A percentile compares a stretch with the other conserved stretches of the same genome.
These are phyloP conservation scores for Dactylis glomerata DNA, from an alignment of 176 grass and related monocot genomes.

Conservation along the genomic window DNA sequence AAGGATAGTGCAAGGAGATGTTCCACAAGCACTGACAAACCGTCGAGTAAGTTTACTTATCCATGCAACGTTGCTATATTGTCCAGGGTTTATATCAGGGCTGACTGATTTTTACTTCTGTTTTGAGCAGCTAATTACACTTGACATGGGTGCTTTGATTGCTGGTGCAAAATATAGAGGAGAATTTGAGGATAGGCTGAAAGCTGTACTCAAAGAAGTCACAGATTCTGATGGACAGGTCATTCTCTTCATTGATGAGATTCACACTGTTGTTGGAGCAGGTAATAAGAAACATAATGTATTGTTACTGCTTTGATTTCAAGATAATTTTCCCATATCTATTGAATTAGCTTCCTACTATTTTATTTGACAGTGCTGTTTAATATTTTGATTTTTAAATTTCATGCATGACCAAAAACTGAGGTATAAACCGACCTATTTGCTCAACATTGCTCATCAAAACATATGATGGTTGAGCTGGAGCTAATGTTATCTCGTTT, in stretches of 20 bases:
- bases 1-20: constrained; percentile 97
- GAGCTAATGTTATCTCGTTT: background rate
- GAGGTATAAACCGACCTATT: background rate
- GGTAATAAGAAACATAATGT: constrained; percentile 44
- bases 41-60: constrained; percentile 54
- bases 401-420: background rate
- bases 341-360: background rate
- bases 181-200: constrained; percentile 98
- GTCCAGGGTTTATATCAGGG: background rate
- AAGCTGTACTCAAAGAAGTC: constrained; percentile 93
- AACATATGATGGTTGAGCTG: background rate
- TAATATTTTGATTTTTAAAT: background rate
- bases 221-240: constrained; percentile 93
- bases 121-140: constrained; percentile 76
- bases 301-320: background rate
- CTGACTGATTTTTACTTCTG: background rate
- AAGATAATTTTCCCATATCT: background rate
- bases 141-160: constrained; percentile 97
- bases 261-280: constrained; percentile 99
- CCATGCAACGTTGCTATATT: background rate
- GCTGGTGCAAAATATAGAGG: constrained; percentile 94
- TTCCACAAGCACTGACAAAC: constrained; percentile 92
- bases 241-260: constrained; percentile 95
- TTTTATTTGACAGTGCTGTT: background rate
- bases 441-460: background rate